Conservation (phyloP, 2,329 filamentous ascomycete species). For the Ustulina deusta region DNA sequence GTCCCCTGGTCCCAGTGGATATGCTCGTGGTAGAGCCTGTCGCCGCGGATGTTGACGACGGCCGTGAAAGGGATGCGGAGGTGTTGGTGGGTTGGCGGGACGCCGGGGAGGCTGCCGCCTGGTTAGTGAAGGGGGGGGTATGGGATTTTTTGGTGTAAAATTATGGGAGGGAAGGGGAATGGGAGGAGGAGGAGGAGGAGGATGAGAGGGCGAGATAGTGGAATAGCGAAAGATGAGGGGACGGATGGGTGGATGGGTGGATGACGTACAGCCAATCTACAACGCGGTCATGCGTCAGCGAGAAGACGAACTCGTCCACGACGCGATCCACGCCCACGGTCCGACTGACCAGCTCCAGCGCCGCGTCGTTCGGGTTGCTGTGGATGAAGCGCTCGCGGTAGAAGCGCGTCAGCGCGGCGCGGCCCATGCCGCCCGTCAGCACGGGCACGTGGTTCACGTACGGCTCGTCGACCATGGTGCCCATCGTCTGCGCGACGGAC, state of each 20-base stretch:
- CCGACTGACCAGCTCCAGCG: conserved; percentile 76
- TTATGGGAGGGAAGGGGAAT: not conserved
- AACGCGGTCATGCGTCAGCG: conserved; percentile 71
- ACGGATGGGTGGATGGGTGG: not conserved
- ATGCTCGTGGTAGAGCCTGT: conserved; percentile 76
- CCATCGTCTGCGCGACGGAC: conserved; percentile 79
- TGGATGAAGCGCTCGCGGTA: conserved; percentile 82
- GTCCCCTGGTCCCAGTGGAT: conserved; percentile 78
- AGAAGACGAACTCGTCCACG: conserved; percentile 76
- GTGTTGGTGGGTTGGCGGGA: conserved; percentile 66
- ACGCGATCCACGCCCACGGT: conserved; percentile 79
- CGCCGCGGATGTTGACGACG: conserved; percentile 75
- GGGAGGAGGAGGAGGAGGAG: not conserved
- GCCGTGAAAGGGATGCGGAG: conserved; percentile 73
- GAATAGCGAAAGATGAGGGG: not conserved
- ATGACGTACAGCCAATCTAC: conserved; percentile 75
- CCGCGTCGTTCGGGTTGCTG: conserved; percentile 75
- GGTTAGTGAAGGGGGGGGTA: conserved; percentile 1
- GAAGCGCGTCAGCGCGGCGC: conserved; percentile 71
- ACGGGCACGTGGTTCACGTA: conserved; percentile 84
- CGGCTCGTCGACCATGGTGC: conserved; percentile 82
- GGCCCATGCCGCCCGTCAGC: conserved; percentile 74
- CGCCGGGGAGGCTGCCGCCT: conserved; percentile 67
- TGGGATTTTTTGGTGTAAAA: not conserved
- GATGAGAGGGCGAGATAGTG: not conserved